phyloP scores from a whole-genome alignment of 169 alveolate genomes.

The Plasmodium malariae region DNA sequence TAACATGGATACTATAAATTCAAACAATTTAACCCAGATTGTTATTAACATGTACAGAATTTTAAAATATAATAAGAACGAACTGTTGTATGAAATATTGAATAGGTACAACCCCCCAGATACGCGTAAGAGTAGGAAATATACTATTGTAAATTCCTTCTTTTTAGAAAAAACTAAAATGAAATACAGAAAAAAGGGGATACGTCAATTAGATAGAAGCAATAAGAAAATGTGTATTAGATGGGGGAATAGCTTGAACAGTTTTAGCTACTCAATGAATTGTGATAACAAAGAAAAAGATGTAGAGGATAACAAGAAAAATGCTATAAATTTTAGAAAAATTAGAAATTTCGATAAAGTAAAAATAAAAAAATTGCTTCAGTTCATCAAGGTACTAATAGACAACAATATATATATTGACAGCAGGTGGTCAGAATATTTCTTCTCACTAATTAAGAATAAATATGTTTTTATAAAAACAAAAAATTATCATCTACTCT shows the following conservation, averaged over 20 bases:
- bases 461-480: conserved; percentile 21
- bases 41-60: conserved; percentile 7
- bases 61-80: neutral
- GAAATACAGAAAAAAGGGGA: neutral
- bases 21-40: conserved; percentile 5
- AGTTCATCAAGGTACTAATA: conserved; percentile 14
- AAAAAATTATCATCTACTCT: conserved; percentile 3
- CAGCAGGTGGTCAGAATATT: conserved; percentile 37
- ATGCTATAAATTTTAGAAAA: neutral
- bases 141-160: neutral
- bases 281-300: too few species aligned
- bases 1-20: conserved; percentile 16
- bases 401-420: conserved; percentile 43
- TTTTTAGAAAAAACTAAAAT: neutral
- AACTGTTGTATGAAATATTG: conserved; percentile 10
- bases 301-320: too few species aligned
- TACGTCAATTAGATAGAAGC: neutral
- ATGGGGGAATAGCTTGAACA: neutral
- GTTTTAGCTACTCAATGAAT: too few species aligned
- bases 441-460: conserved; percentile 15
- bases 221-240: neutral
- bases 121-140: neutral
- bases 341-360: conserved; percentile 17
- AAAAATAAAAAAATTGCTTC: conserved; percentile 23
- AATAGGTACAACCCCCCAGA: conserved; percentile 22